phyloP scores from a whole-genome alignment of 805 yeast genomes.

The Candida ascalaphidarum region DNA sequence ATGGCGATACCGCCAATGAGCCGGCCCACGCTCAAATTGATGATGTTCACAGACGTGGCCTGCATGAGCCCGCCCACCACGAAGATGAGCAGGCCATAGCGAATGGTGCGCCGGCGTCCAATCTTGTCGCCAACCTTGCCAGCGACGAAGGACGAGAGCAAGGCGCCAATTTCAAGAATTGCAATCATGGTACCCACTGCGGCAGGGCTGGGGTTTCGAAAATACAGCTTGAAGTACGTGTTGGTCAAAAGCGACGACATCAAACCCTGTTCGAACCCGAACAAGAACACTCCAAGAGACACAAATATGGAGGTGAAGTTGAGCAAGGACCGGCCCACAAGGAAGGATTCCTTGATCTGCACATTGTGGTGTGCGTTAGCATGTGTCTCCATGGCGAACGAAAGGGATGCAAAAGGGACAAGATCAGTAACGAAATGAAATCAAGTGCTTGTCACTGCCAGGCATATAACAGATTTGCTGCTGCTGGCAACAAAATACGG shows the following conservation, averaged over 20 bases:
- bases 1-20: slow-evolving; percentile 47
- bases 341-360: slow-evolving; percentile 25
- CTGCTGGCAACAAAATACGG: too few relatives aligned
- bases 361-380: slow-evolving; percentile 11
- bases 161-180: slow-evolving; percentile 81
- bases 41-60: slow-evolving; percentile 33
- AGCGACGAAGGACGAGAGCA: slow-evolving; percentile 68
- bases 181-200: slow-evolving; percentile 83
- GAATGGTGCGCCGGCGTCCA: slow-evolving; percentile 73
- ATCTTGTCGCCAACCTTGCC: slow-evolving; percentile 70
- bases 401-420: too few relatives aligned
- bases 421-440: too few relatives aligned
- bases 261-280: slow-evolving; percentile 54
- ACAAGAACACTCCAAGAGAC: slow-evolving; percentile 51
- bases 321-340: slow-evolving; percentile 32
- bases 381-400: slow-evolving; percentile 4
- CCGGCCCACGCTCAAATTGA: slow-evolving; percentile 27
- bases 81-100: slow-evolving; percentile 71
- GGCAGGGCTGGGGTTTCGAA: slow-evolving; percentile 64
- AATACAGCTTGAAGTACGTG: slow-evolving; percentile 42
- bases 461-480: too few relatives aligned
- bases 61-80: slow-evolving; percentile 75
- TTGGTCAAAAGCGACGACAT: slow-evolving; percentile 39
- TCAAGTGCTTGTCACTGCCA: too few relatives aligned
- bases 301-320: slow-evolving; percentile 37